Evolutionary conservation across 2,329 filamentous ascomycete species (phyloP), one percentile per base, ranked within the genome.

Genomic region (Pyrenophora teres): DNA sequence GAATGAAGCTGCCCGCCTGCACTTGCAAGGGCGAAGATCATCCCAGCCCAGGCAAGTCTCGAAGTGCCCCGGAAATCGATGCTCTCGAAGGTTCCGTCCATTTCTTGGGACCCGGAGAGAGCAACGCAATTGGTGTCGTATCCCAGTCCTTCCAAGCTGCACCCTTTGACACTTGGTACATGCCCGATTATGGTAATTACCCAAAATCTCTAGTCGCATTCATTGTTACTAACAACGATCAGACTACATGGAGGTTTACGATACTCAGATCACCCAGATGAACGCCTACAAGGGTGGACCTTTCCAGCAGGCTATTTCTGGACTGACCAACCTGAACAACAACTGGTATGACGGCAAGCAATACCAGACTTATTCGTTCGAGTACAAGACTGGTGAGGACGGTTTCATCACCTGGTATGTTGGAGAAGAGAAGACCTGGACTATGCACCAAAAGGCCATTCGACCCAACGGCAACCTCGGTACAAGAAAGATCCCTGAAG

Each of bases 61-160:
- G 87, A 19, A 83, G 83, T 51, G 84, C 86, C 1, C 87, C 87
- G 0, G 87, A 90, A 77, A 88, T 90, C 54, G 87, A 90, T 79
- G 85, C 81, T 10, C 76, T 90, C 36, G 87, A 90, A 78, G 87
- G 84, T n/a, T 87, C 81, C 60, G 83, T 85, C 12, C 75, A 72
- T 5, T 76, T 77, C 15, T 63, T 86, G 19, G 79, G 81, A 13
- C 74, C 77, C 33, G 74, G 76, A n/a, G 67, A 78, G 16, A 76
- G 74, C 27, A 77, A 77, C n/a, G 77, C 76, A 30, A 78, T 87
- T 41, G 86, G 86, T 39, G 76, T 78, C 16, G 87, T 84, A 2
- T 88, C 87, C 6, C 85, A 89, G 62, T 86, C 83, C 69, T 80
- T 83, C 64, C 86, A 89, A 63, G 78, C 85, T 51, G 87, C 87